These are phyloP conservation scores for Xylariales sp. DNA, from an alignment of 2,329 filamentous ascomycete genomes.

Conservation along the genomic window DNA sequence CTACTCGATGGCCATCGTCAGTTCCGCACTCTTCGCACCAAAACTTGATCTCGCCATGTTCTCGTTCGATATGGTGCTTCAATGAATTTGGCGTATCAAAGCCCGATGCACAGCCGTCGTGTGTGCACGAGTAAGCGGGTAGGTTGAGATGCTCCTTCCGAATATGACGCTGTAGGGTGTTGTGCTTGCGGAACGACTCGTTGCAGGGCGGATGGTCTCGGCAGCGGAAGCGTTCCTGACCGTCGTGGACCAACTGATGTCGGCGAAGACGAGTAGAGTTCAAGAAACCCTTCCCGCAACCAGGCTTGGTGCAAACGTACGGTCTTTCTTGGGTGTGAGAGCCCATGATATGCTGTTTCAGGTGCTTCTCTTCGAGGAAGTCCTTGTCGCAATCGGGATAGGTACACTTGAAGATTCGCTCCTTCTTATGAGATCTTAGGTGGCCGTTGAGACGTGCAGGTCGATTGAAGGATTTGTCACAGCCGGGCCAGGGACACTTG, in stretches of 20 bases:
- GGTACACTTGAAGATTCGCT: constrained; percentile 71
- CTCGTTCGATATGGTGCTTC: constrained; percentile 63
- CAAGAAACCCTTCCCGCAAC: constrained; percentile 75
- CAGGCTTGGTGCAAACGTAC: constrained; percentile 65
- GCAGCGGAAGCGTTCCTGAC: constrained; percentile 71
- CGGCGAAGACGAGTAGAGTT: constrained; percentile 73
- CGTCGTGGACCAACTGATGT: constrained; percentile 74
- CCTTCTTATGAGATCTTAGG: constrained; percentile 78
- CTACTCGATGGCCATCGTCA: constrained; percentile 36
- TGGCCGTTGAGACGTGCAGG: constrained; percentile 77
- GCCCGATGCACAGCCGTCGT: constrained; percentile 55
- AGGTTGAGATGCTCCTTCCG: constrained; percentile 68
- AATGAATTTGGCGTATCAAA: constrained; percentile 73
- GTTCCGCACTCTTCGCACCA: constrained; percentile 68
- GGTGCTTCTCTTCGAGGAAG: constrained; percentile 81
- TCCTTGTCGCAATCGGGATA: constrained; percentile 71
- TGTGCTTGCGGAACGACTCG: constrained; percentile 80
- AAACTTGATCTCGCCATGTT: constrained; percentile 66
- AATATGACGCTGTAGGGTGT: constrained; percentile 80
- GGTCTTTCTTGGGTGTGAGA: constrained; percentile 69
- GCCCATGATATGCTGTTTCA: constrained; percentile 79
- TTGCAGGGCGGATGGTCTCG: constrained; percentile 65
- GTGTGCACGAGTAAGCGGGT: constrained; percentile 66
- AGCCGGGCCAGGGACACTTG: constrained; percentile 68
- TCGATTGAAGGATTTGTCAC: constrained; percentile 81